phyloP scores from a whole-genome alignment of 371 early-diverging fungal species.

The Rhizopus stolonifer region DNA sequence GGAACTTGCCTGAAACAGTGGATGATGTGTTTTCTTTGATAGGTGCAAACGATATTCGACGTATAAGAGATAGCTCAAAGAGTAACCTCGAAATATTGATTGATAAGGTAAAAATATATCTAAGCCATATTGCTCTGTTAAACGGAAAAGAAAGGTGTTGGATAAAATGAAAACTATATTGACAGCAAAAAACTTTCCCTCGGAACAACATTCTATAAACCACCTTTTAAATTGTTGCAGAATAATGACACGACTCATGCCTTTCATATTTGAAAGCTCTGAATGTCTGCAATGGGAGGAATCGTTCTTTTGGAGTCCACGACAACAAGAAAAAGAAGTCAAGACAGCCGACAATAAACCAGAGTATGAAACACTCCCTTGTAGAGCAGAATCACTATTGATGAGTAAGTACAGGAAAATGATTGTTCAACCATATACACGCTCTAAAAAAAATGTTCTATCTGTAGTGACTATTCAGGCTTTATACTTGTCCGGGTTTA shows the following conservation, averaged over 20 bases:
- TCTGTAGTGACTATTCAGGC: constrained; percentile 36
- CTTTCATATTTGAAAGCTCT: constrained; percentile 76
- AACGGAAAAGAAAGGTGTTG: constrained; percentile 37
- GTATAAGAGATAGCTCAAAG: constrained; percentile 64
- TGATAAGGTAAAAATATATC: constrained; percentile 38
- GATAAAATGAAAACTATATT: constrained; percentile 55
- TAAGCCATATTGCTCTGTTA: background rate
- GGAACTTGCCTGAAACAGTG: constrained; percentile 70
- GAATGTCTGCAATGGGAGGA: constrained; percentile 62
- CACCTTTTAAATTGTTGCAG: constrained; percentile 82
- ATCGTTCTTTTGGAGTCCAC: constrained; percentile 68
- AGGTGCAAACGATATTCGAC: constrained; percentile 70
- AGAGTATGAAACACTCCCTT: constrained; percentile 34
- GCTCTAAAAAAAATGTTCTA: background rate
- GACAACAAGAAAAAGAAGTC: constrained; percentile 29
- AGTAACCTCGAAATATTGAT: constrained; percentile 71
- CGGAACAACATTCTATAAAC: constrained; percentile 46
- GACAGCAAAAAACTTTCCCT: constrained; percentile 52
- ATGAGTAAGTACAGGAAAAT: constrained; percentile 5
- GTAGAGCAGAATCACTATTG: constrained; percentile 36
- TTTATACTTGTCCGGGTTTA: constrained; percentile 80
- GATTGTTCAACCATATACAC: background rate
- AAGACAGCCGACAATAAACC: constrained; percentile 14
- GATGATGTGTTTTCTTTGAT: constrained; percentile 85
- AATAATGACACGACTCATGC: constrained; percentile 78